Conservation (phyloP, 2,329 filamentous ascomycete species). For the Cladosporium cucumerinum region DNA sequence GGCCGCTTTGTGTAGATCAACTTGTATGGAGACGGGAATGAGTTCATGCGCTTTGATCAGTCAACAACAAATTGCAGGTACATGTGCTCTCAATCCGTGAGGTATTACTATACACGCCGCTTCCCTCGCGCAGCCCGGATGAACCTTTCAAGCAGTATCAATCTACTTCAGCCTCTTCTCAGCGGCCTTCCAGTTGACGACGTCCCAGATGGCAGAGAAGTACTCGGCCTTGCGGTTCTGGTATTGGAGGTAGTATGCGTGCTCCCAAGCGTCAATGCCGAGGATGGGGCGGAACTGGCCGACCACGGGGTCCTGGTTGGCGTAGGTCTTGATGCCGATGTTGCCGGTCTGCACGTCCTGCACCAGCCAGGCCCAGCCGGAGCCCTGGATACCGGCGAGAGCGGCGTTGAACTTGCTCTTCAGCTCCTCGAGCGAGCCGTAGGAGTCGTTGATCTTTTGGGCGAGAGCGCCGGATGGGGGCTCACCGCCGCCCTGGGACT, state of each 20-base stretch:
- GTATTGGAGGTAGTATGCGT: slow-evolving; percentile 94
- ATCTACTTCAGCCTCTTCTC: slow-evolving; percentile 36
- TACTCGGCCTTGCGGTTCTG: slow-evolving; percentile 97
- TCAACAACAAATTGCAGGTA: neutral
- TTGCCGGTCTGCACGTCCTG: slow-evolving; percentile 61
- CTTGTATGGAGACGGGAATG: neutral
- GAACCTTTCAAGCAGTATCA: neutral
- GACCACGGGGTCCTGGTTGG: slow-evolving; percentile 84
- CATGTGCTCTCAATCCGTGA: neutral
- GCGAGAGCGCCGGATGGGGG: slow-evolving; percentile 57
- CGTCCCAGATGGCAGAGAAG: slow-evolving; percentile 90
- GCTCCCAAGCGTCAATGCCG: slow-evolving; percentile 93
- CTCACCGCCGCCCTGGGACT: slow-evolving; percentile 63
- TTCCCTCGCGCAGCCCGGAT: neutral
- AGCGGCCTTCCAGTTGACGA: slow-evolving; percentile 92
- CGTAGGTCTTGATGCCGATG: slow-evolving; percentile 72
- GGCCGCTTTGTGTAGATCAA: no score
- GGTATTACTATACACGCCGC: neutral
- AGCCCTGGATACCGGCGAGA: slow-evolving; percentile 63
- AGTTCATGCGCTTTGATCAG: neutral
- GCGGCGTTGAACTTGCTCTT: slow-evolving; percentile 63
- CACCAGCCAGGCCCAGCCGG: slow-evolving; percentile 77
- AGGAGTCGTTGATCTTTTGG: slow-evolving; percentile 58
- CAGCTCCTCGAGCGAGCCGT: slow-evolving; percentile 57
- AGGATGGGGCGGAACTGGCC: slow-evolving; percentile 79